Evolutionary conservation across 257 asterid genomes (phyloP).

Genomic region (Solanum tarijense): DNA sequence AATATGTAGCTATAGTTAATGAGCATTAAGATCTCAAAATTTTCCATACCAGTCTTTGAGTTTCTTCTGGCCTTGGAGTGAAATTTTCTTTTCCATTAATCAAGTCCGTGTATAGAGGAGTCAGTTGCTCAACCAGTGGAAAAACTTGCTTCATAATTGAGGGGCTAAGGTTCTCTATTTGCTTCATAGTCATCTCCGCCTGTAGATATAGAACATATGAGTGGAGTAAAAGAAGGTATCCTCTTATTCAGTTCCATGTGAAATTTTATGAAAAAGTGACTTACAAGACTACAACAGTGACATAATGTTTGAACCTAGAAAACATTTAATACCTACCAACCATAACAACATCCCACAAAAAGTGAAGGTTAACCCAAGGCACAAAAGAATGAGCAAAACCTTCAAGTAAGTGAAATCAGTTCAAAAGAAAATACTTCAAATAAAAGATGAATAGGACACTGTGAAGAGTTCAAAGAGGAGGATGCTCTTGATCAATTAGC

Average conservation of each 20-base stretch:
- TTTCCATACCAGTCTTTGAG: constrained; percentile 61
- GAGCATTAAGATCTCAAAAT: constrained; percentile 1
- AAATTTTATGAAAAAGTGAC: not conserved
- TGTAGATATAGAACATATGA: constrained; percentile 16
- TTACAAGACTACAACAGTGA: not conserved
- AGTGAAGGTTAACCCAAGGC: not conserved
- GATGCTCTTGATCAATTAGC: not conserved
- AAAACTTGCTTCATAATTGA: constrained; percentile 80
- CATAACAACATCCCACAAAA: not conserved
- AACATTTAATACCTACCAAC: not conserved
- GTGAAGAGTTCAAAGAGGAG: not conserved
- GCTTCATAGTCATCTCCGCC: constrained; percentile 95
- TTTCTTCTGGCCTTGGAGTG: constrained; percentile 84
- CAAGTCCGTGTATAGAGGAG: constrained; percentile 90
- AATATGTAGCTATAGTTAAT: not conserved
- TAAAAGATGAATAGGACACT: not conserved
- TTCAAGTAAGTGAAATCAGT: not conserved
- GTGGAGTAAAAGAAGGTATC: not conserved
- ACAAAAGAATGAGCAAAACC: not conserved
- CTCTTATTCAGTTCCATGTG: not conserved
- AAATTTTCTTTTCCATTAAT: constrained; percentile 85
- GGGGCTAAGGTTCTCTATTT: constrained; percentile 85
- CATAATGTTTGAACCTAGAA: not conserved
- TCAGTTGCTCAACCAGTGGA: constrained; percentile 94
- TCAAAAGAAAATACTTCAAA: not conserved